Evolutionary conservation across 805 yeast genomes (phyloP), one percentile per base, ranked within the genome.

Genomic region (Candida takata): DNA sequence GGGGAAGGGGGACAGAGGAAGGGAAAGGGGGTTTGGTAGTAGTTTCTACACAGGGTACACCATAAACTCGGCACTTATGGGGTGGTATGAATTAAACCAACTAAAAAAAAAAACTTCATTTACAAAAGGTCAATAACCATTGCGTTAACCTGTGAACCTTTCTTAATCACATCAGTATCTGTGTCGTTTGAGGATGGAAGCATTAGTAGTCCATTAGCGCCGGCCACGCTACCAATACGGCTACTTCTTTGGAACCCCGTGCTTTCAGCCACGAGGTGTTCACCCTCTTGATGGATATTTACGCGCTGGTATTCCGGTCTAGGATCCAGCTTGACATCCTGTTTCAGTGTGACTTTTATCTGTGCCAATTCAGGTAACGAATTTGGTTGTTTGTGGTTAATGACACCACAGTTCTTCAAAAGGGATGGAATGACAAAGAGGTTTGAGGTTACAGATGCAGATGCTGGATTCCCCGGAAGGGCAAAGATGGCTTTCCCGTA

Each of bases 401-500:
- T 4, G 4, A 46, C 24, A 1, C 73, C 72, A n/a, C 62, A 51
- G 41, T 54, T 56, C 39, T 59, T 52, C 26, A 64, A 44, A 20
- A 70, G 29, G 4, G 72, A 61, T 1, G 75, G 72, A 10, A 67
- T 53, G 0, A 69, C 77, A 52, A 72, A 72, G 17, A 72, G 44
- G 37, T 66, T 58, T 34, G 62, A 55, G 30, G 74, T 67, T 2
- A 71, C 77, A 5, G 62, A 54, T 2, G 74, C 74, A 5, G 77
- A 70, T 0, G 74, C 77, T 8, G 79, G 79, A 41, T 72, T 72
- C 2, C 79, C 79, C 1, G 79, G 79, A 3, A 72, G 55, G 0
- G 72, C 76, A 53, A 72, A 68, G 1, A 72, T 60, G 4, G 58
- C 48, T 35, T 57, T 66, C 6, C 29, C 29, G 27, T 48, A 5